A percentile compares a stretch with the other conserved stretches of the same genome.
Conservation (phyloP, 495 filamentous ascomycete species). For the Bombardia bombarda region DNA sequence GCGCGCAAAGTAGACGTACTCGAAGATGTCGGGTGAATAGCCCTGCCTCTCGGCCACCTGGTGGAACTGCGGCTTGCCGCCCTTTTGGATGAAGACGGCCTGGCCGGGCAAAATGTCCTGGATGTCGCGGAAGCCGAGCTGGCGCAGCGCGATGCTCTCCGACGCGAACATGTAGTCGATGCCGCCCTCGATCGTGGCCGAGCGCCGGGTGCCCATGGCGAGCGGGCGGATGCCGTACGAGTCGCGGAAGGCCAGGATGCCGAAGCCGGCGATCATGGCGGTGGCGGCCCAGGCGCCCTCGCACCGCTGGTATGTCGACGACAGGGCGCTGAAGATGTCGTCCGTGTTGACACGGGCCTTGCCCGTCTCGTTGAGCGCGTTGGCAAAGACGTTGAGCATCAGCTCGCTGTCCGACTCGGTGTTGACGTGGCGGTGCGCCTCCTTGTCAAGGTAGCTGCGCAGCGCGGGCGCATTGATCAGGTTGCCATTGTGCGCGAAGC, state of each 20-base stretch:
- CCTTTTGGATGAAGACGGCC: conserved; percentile 90
- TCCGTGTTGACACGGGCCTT: conserved; percentile 90
- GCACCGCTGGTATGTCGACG: conserved; percentile 67
- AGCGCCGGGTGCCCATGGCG: conserved; percentile 67
- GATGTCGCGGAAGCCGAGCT: conserved; percentile 78
- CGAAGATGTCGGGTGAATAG: conserved; percentile 93
- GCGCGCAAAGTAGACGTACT: conserved; percentile 71
- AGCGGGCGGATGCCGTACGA: conserved; percentile 86
- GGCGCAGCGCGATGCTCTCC: conserved; percentile 86
- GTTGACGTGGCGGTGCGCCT: conserved; percentile 93
- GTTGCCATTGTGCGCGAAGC: conserved; percentile 67
- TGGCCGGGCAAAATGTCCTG: conserved; percentile 82
- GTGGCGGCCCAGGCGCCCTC: conserved; percentile 70
- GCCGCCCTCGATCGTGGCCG: conserved; percentile 51
- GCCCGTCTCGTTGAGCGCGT: conserved; percentile 89
- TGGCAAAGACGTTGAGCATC: conserved; percentile 92
- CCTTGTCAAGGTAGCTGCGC: conserved; percentile 70
- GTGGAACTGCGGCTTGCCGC: conserved; percentile 61
- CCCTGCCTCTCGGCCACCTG: conserved; percentile 64
- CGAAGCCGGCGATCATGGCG: conserved; percentile 91
- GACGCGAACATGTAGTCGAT: conserved; percentile 96
- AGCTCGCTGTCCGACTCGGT: conserved; percentile 92
- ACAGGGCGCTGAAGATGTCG: conserved; percentile 76
- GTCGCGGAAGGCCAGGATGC: conserved; percentile 80
- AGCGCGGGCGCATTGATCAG: conserved; percentile 86